Evolutionary conservation across 495 filamentous ascomycete species (phyloP).

Genomic region (Aspergillus panamensis): DNA sequence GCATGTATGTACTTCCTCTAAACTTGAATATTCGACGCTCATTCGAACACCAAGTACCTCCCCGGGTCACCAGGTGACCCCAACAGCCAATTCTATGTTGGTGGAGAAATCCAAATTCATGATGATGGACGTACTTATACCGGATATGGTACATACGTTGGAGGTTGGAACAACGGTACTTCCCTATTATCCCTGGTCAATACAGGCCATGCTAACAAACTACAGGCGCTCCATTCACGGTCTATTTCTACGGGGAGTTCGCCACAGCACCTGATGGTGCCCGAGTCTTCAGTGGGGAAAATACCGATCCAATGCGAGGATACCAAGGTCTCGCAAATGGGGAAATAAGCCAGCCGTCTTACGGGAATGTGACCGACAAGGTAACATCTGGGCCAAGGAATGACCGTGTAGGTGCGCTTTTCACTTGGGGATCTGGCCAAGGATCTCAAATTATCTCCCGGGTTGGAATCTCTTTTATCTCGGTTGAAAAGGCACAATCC

Average conservation of each 20-base stretch:
- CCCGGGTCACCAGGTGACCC: conserved; percentile 55
- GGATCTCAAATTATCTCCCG: conserved; percentile 48
- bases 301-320: conserved; percentile 37
- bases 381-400: conserved; percentile 36
- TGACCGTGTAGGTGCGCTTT: conserved; percentile 33
- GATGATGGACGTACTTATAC: conserved; percentile 47
- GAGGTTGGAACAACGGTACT: conserved; percentile 55
- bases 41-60: conserved; percentile 34
- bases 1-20: conserved; percentile 41
- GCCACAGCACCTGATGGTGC: conserved; percentile 34
- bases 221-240: conserved; percentile 54
- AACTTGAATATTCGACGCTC: not conserved
- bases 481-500: conserved; percentile 26
- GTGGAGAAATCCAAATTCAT: conserved; percentile 54
- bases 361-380: conserved; percentile 26
- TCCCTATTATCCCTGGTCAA: not conserved
- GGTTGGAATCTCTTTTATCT: conserved; percentile 58
- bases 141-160: conserved; percentile 60
- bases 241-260: conserved; percentile 66
- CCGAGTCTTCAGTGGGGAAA: conserved; percentile 52
- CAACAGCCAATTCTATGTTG: conserved; percentile 57
- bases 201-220: conserved; percentile 11
- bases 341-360: conserved; percentile 23
- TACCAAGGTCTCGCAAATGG: conserved; percentile 33
- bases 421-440: conserved; percentile 30